These are phyloP conservation scores for Lepidium didymum DNA, from an alignment of 345 rosid species.

Conservation along the genomic window DNA sequence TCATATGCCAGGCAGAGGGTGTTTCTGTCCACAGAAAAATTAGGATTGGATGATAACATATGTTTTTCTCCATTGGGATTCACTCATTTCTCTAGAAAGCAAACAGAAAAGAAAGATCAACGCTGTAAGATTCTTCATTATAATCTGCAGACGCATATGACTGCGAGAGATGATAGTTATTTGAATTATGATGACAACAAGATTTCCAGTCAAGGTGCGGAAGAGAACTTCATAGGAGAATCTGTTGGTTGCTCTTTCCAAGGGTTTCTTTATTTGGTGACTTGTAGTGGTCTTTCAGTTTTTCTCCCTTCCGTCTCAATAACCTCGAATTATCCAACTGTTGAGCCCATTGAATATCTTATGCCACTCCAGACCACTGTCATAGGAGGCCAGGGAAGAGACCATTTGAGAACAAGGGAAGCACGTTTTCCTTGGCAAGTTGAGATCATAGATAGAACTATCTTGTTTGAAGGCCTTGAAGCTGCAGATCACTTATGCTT, in stretches of 20 bases:
- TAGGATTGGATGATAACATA: conserved; percentile 48
- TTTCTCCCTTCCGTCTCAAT: conserved; percentile 76
- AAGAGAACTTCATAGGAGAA: conserved; percentile 48
- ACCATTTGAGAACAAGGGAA: conserved; percentile 27
- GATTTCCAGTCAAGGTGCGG: conserved; percentile 28
- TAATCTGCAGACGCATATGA: conserved; percentile 38
- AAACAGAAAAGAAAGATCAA: conserved; percentile 21
- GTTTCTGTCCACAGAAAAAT: conserved; percentile 57
- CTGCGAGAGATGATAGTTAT: conserved; percentile 50
- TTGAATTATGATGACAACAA: conserved; percentile 33
- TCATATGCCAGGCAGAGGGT: conserved; percentile 40
- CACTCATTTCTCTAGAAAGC: conserved; percentile 62
- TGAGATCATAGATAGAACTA: conserved; percentile 81
- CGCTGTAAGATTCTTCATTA: conserved; percentile 47
- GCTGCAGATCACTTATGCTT: conserved; percentile 71
- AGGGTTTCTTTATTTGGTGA: conserved; percentile 80
- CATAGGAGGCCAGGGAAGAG: conserved; percentile 21
- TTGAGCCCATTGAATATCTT: conserved; percentile 50
- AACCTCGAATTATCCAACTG: conserved; percentile 44
- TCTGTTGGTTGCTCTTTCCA: conserved; percentile 84
- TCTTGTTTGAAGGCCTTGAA: conserved; percentile 82
- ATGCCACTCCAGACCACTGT: conserved; percentile 31
- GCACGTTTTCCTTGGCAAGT: conserved; percentile 60
- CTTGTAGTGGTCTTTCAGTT: conserved; percentile 71
- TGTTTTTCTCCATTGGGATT: conserved; percentile 82